Base-by-base conservation (phyloP, 768 basidiomycete genomes). In the Boletus speciosus region DNA sequence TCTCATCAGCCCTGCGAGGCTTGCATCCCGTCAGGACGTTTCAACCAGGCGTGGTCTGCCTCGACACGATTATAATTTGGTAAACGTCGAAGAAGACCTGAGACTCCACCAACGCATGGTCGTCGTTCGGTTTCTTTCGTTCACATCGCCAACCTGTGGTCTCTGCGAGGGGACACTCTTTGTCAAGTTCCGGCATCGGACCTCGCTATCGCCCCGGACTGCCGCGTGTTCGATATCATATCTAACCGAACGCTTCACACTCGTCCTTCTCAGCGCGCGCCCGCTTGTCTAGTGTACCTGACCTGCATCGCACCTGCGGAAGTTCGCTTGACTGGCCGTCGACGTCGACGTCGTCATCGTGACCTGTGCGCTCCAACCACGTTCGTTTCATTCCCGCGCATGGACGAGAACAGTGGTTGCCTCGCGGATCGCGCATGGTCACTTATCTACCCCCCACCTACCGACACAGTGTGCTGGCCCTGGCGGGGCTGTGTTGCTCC, bases 401-500 rank as follows among this genome's bases (percentile, higher is more conserved):
- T 27, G 54, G 57, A 47, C 50, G 57, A 50, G 49, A 56, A 51
- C 36, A 29, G 21, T 42, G 34, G 49, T 15, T 54, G 66, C 66
- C 66, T 68, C 60, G 65, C 65, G 66, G 65, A 60, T 49, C 55
- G 56, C 59, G 65, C 66, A 62, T 68, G 66, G 66, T 52, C 56
- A 14, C 21, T 60, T 60, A 58, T 62, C 56, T 64, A 32, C 35
- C 25, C 25, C 37, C 34, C 38, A 19, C 19, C 27, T 36, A 46
- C 58, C 63, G 66, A 65, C 60, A 35, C 29, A 46, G 34, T 42
- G 14, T 29, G 6, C 27, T 41, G 47, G 43, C 37, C 52, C 47
- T 58, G 53, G 19, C 51, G 29, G 35, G 56, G 66, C 65, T 60
- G 54, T 67, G 63, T 32, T 40, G 19, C 29, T 51, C 46, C 55